phyloP scores from a whole-genome alignment of 306 rosid genomes.

The Trifolium fragiferum region DNA sequence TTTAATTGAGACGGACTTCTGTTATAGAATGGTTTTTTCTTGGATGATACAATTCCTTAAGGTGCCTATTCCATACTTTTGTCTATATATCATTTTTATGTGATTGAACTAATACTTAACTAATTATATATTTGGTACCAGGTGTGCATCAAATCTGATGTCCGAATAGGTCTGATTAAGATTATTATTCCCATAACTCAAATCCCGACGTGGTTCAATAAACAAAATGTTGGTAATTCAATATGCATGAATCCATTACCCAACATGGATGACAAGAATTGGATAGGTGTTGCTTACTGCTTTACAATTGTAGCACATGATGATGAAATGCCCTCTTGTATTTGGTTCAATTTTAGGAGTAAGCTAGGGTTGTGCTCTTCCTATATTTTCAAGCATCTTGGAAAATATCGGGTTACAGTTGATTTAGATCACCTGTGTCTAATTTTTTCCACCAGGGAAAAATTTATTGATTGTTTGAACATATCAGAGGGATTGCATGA shows the following conservation, averaged over 20 bases:
- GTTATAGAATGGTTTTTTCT: not conserved
- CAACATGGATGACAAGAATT: not conserved
- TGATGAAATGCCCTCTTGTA: not conserved
- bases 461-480: too few species aligned
- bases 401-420: not conserved
- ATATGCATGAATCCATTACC: not conserved
- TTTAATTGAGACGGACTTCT: not conserved
- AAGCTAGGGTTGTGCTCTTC: not conserved
- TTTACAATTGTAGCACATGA: not conserved
- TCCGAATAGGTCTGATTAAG: not conserved
- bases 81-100: not conserved
- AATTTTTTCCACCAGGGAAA: not conserved
- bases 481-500: too few species aligned
- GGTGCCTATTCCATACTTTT: not conserved
- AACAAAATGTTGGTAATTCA: not conserved
- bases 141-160: slow-evolving; percentile 1
- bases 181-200: too few species aligned
- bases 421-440: not conserved
- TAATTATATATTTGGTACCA: not conserved
- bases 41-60: slow-evolving; percentile 31
- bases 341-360: not conserved
- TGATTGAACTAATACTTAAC: not conserved
- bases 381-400: not conserved
- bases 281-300: slow-evolving; percentile 9
- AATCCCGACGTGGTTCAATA: too few species aligned